These are phyloP conservation scores for Balamuthia mandrillaris DNA, from an alignment of 208 protist genomes.

Conservation along the genomic window DNA sequence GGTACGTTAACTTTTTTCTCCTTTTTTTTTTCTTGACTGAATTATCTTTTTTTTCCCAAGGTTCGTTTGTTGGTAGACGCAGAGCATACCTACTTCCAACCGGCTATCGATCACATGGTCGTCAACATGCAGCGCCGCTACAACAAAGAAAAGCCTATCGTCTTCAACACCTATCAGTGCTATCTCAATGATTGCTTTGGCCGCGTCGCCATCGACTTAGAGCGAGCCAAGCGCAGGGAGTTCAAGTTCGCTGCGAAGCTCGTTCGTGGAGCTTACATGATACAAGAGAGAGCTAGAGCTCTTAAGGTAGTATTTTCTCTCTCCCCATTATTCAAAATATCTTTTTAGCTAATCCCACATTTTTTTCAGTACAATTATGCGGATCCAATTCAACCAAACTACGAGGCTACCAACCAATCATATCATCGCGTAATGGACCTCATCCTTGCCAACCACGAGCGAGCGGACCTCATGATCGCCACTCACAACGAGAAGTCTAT, in stretches of 20 bases:
- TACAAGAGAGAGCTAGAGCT: slow-evolving; percentile 74
- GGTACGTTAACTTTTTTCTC: no score
- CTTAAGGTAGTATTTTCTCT: no score
- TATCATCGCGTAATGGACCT: slow-evolving; percentile 78
- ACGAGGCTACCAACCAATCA: slow-evolving; percentile 85
- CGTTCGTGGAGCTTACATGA: slow-evolving; percentile 93
- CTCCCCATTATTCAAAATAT: neutral
- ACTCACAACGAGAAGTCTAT: slow-evolving; percentile 88
- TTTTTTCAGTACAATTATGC: slow-evolving; percentile 72
- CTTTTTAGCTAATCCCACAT: neutral
- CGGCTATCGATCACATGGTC: slow-evolving; percentile 87
- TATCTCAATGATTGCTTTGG: slow-evolving; percentile 86
- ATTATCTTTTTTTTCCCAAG: no score
- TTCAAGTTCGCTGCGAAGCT: slow-evolving; percentile 90
- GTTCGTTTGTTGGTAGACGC: slow-evolving; percentile 82
- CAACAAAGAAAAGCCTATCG: slow-evolving; percentile 83
- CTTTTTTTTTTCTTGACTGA: no score
- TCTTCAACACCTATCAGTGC: slow-evolving; percentile 96
- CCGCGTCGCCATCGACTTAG: slow-evolving; percentile 83
- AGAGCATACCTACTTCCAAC: slow-evolving; percentile 90
- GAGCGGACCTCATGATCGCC: slow-evolving; percentile 67
- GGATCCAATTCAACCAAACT: slow-evolving; percentile 83
- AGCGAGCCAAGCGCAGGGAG: slow-evolving; percentile 72
- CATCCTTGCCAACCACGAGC: slow-evolving; percentile 20
- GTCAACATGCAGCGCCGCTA: slow-evolving; percentile 80